Conservation (phyloP, 305 asterid species). For the Caryopteris hybrid region DNA sequence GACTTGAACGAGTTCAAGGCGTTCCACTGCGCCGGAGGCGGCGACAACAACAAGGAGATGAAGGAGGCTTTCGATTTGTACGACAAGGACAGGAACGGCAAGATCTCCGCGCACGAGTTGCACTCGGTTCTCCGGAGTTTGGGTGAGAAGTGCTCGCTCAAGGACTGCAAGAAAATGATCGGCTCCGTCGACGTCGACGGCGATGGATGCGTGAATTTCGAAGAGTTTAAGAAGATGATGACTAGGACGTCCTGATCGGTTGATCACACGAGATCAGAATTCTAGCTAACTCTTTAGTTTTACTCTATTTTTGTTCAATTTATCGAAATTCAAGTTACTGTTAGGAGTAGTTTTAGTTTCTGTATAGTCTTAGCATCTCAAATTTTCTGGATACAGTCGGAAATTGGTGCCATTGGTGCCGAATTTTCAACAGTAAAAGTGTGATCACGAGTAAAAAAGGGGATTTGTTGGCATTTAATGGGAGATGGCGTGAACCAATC, state of each 20-base stretch:
- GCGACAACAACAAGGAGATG: constrained; percentile 41
- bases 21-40: constrained; percentile 50
- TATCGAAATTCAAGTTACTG: constrained; percentile 1
- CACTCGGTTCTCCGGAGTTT: constrained; percentile 49
- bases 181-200: constrained; percentile 74
- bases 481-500: neutral
- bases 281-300: constrained; percentile 6
- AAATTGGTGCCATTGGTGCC: neutral
- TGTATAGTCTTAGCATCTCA: constrained; percentile 15
- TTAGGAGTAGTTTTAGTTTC: constrained; percentile 20
- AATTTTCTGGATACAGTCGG: neutral
- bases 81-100: constrained; percentile 73
- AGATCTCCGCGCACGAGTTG: constrained; percentile 63
- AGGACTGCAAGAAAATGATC: constrained; percentile 70
- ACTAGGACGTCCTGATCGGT: constrained; percentile 28
- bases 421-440: constrained; percentile 6
- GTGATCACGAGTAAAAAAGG: no score
- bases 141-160: constrained; percentile 62
- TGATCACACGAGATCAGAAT: neutral
- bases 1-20: constrained; percentile 75
- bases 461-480: constrained; percentile 16
- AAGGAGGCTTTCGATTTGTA: constrained; percentile 70
- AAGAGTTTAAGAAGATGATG: constrained; percentile 85
- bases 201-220: constrained; percentile 77
- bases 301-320: neutral